phyloP scores from a whole-genome alignment of 1,139 yeast species.

The Debaryomyces coudertii region DNA sequence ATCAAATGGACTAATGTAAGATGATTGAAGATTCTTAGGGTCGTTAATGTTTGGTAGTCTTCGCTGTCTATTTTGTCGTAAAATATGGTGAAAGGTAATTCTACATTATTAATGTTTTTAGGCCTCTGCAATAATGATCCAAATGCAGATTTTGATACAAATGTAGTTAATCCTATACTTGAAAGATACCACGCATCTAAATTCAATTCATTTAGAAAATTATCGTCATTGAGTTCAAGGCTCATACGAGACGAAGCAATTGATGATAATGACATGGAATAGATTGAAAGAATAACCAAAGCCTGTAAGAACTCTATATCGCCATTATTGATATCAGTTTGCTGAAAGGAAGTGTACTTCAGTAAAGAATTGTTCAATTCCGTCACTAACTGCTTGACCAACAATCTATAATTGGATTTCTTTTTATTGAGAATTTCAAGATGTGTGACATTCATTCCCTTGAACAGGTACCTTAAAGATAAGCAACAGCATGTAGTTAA shows the following conservation, averaged over 20 bases:
- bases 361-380: slow-evolving; percentile 53
- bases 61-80: slow-evolving; percentile 38
- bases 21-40: slow-evolving; percentile 71
- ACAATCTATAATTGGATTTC: slow-evolving; percentile 25
- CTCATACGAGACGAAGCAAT: slow-evolving; percentile 28
- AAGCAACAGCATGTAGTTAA: slow-evolving; percentile 68
- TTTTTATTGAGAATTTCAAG: slow-evolving; percentile 22
- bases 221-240: slow-evolving; percentile 2
- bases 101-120: neutral
- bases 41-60: slow-evolving; percentile 54
- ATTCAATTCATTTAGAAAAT: slow-evolving; percentile 7
- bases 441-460: slow-evolving; percentile 26
- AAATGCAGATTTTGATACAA: slow-evolving; percentile 49
- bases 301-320: slow-evolving; percentile 68
- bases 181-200: slow-evolving; percentile 68
- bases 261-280: slow-evolving; percentile 61
- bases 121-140: slow-evolving; percentile 27
- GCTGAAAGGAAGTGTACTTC: slow-evolving; percentile 26
- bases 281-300: slow-evolving; percentile 61
- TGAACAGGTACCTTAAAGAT: slow-evolving; percentile 53
- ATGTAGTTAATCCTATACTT: slow-evolving; percentile 60
- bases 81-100: slow-evolving; percentile 29
- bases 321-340: slow-evolving; percentile 23
- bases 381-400: slow-evolving; percentile 33
- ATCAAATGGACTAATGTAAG: slow-evolving; percentile 70